Base-by-base conservation (phyloP, 2,329 filamentous ascomycete genomes). In the Lachnellula cervina region DNA sequence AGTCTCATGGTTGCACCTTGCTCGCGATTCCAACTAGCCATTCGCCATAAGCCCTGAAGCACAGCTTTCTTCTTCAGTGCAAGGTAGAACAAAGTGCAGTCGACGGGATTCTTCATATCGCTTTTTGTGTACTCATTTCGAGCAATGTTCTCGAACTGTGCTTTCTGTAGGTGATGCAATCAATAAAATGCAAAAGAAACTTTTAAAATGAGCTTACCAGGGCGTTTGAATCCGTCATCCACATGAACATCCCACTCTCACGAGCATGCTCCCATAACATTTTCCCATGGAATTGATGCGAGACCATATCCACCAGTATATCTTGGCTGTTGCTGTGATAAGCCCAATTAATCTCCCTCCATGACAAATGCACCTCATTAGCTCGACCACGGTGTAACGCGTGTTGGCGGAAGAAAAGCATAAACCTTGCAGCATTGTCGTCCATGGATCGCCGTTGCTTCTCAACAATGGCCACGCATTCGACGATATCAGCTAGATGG, bases 201-300 rank as follows among this genome's bases (percentile, higher is more conserved):
- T n/a, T 61, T 67, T 21, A 11, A 21, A 6, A 9, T 28, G 25
- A 51, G 70, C 85, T 71, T 78, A 94, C 90, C 69, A 97, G 76
- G 21, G 90, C 85, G 53, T 80, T 81, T 17, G 79, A 72, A 70
- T 97, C 92, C 0, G 84, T 83, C 60, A 99, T 79, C 93, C 94
- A 99, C 85, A 97, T 93, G 68, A 96, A 97, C 54, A 97, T 80
- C 11, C 94, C 94, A 62, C 88, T 90, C 68, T 95, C 88, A 47
- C 88, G 81, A 1, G 93, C 94, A 64, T 92, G 81, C 60, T 88
- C 82, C 94, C 94, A 99, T 6, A 87, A 75, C 75, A 97, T 79
- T 57, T 83, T 86, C 1, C 87, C 87, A 60, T 91, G 87, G 64
- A 88, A 91, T 65, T 95, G 90, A 19, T 83, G 78, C 11, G 86